phyloP scores from a whole-genome alignment of 2,329 filamentous ascomycete genomes.

The Beauveria caledonica region DNA sequence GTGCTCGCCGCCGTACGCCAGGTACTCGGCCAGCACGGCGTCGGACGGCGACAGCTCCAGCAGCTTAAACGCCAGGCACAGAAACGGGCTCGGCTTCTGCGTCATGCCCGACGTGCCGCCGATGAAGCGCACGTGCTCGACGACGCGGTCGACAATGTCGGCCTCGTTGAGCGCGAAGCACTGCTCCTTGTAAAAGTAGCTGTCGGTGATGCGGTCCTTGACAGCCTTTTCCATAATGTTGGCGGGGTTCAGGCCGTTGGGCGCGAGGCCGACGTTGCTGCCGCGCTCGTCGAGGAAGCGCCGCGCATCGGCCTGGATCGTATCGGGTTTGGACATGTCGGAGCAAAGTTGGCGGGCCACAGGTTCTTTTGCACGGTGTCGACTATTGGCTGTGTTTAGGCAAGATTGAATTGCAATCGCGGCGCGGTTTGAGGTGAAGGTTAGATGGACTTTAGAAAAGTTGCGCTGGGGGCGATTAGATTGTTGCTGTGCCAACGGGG shows the following conservation, averaged over 20 bases:
- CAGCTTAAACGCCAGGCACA: conserved; percentile 91
- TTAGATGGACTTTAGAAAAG: conserved; percentile 3
- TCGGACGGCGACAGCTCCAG: conserved; percentile 77
- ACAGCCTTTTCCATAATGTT: conserved; percentile 93
- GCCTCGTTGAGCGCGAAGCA: conserved; percentile 89
- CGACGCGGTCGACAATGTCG: conserved; percentile 79
- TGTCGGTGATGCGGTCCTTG: conserved; percentile 88
- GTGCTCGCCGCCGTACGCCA: conserved; percentile 64
- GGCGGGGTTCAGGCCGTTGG: conserved; percentile 85
- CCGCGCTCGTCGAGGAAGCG: conserved; percentile 87
- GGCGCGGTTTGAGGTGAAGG: conserved; percentile 8
- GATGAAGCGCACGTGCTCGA: conserved; percentile 71
- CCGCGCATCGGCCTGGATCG: conserved; percentile 71
- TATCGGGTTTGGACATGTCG: conserved; percentile 32
- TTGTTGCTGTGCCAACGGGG: conserved; percentile 36
- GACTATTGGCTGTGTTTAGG: conserved; percentile 2
- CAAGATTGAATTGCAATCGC: conserved; percentile 1
- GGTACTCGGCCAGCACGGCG: conserved; percentile 71
- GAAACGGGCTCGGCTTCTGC: conserved; percentile 84
- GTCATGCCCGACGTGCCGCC: conserved; percentile 79
- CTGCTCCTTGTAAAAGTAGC: conserved; percentile 98
- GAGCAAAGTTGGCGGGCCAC: background rate
- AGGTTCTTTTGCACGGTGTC: background rate
- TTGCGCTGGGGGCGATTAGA: conserved; percentile 28
- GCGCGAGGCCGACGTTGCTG: conserved; percentile 65